Percentiles rank a stretch among this genome's conserved stretches.
Conservation (phyloP, 2,329 filamentous ascomycete species). For the Pezicula neosporulosa region DNA sequence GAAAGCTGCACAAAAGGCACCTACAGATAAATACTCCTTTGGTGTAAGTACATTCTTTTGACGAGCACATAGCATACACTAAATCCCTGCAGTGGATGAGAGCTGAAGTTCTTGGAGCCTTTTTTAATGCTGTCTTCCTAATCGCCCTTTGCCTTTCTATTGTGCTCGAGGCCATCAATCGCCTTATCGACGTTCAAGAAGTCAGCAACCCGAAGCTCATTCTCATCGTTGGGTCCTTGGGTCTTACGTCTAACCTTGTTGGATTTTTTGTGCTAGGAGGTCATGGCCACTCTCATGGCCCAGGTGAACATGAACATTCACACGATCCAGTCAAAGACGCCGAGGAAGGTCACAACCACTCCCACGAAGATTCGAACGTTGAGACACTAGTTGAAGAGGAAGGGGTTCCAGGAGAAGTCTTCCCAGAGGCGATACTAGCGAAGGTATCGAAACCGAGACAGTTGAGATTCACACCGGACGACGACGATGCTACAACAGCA, state of each 20-base stretch:
- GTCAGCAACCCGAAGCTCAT: constrained; percentile 84
- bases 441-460: constrained; percentile 34
- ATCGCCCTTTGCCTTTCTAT: constrained; percentile 96
- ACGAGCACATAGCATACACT: constrained; percentile 10
- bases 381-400: constrained; percentile 52
- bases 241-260: constrained; percentile 82
- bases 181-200: constrained; percentile 86
- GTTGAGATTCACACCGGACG: constrained; percentile 22
- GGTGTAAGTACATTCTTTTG: constrained; percentile 57
- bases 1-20: constrained; percentile 77
- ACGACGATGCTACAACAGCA: constrained; percentile 22
- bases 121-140: constrained; percentile 96
- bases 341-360: constrained; percentile 29
- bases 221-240: constrained; percentile 82
- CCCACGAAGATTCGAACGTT: constrained; percentile 36
- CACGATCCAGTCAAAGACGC: constrained; percentile 26
- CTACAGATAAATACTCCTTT: constrained; percentile 91
- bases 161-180: constrained; percentile 88
- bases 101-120: constrained; percentile 91
- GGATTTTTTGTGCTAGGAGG: constrained; percentile 91
- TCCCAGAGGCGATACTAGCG: constrained; percentile 59
- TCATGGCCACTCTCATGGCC: constrained; percentile 79
- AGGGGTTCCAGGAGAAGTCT: constrained; percentile 57
- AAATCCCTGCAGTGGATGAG: constrained; percentile 73
- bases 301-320: constrained; percentile 43